These are phyloP conservation scores for Fusarium verticillioides DNA, from an alignment of 2,329 filamentous ascomycete genomes.

Conservation along the genomic window DNA sequence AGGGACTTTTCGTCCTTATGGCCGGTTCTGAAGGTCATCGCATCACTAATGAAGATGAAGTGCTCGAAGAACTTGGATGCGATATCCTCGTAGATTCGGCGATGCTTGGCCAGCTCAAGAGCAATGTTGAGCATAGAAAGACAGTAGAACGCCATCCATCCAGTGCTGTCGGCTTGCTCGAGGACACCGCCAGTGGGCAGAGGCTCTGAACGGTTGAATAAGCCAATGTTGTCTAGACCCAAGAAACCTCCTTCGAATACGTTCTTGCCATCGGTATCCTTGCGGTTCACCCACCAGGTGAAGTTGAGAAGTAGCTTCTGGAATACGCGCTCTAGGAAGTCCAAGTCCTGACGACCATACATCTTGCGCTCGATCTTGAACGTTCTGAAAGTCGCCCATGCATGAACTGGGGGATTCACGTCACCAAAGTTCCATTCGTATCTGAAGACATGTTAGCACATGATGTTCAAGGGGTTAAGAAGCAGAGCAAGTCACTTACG, in stretches of 20 bases:
- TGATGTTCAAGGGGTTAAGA: background rate
- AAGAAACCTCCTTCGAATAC: conserved; percentile 97
- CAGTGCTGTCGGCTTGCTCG: conserved; percentile 96
- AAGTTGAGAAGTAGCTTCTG: conserved; percentile 97
- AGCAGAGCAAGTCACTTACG: conserved; percentile 62
- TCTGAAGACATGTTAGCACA: conserved; percentile 47
- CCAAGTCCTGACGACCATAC: conserved; percentile 92
- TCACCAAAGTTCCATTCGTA: conserved; percentile 98
- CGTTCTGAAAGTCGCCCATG: conserved; percentile 92
- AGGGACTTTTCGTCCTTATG: conserved; percentile 81
- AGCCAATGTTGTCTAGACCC: conserved; percentile 94
- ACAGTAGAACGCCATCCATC: conserved; percentile 99
- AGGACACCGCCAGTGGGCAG: conserved; percentile 92
- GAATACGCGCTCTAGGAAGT: conserved; percentile 96
- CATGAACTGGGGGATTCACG: conserved; percentile 95
- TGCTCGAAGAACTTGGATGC: conserved; percentile 99
- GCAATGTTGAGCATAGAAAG: conserved; percentile 97
- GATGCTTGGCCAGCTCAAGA: conserved; percentile 92
- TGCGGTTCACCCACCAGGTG: conserved; percentile 99
- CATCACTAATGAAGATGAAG: conserved; percentile 97
- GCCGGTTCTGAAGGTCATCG: conserved; percentile 86
- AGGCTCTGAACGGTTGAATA: conserved; percentile 97
- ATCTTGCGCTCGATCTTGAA: conserved; percentile 99
- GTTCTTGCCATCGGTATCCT: conserved; percentile 94
- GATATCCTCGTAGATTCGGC: conserved; percentile 95